Evolutionary conservation across 768 basidiomycete genomes (phyloP).

Genomic region (Pleurotus citrinopileatus): DNA sequence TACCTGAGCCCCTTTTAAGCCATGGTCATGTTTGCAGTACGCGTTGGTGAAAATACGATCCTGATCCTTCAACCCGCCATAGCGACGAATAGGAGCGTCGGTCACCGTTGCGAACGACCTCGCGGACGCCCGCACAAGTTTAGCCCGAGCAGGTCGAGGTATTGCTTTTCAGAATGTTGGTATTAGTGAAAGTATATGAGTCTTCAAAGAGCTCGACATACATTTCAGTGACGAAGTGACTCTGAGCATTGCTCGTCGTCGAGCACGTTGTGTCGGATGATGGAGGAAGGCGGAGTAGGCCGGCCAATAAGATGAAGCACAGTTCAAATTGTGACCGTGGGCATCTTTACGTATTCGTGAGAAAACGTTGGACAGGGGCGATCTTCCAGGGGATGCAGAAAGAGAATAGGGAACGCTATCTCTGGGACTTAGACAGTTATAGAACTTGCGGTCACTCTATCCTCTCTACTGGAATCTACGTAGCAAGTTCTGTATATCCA

Average conservation of each 20-base stretch:
- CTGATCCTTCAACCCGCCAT: constrained; percentile 94
- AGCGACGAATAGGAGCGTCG: constrained; percentile 84
- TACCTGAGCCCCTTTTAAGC: constrained; percentile 90
- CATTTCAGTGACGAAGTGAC: constrained; percentile 1
- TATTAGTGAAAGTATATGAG: neutral
- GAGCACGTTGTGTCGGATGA: neutral
- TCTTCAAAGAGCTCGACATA: neutral
- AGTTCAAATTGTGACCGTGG: neutral
- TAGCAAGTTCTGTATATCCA: too few relatives aligned
- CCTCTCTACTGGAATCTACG: too few relatives aligned
- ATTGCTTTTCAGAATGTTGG: constrained; percentile 14
- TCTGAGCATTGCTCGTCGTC: constrained; percentile 5
- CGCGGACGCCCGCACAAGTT: constrained; percentile 24
- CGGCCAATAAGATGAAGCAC: neutral
- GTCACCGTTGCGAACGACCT: constrained; percentile 70
- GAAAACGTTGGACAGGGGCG: neutral
- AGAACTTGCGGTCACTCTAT: too few relatives aligned
- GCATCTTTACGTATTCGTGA: neutral
- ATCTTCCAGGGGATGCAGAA: neutral
- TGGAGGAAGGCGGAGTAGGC: neutral
- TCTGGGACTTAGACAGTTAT: too few relatives aligned
- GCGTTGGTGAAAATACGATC: constrained; percentile 93
- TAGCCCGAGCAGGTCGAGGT: constrained; percentile 24
- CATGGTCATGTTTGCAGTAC: constrained; percentile 85
- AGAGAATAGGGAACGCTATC: too few relatives aligned